These are phyloP conservation scores for Trypanosoma caninum DNA, from an alignment of 208 protist species.

Conservation along the genomic window DNA sequence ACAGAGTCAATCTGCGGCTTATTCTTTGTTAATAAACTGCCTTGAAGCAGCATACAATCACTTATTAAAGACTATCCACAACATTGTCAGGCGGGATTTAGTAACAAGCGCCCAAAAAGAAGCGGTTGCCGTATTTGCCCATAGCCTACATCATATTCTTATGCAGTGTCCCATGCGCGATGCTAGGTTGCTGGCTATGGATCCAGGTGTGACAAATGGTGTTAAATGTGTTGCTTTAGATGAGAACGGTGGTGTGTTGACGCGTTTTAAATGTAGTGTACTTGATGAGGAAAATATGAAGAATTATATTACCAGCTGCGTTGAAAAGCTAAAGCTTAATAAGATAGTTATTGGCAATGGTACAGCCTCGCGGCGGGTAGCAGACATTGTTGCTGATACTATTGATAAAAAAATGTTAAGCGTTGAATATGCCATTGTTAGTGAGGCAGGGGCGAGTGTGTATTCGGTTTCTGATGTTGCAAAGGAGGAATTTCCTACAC, in stretches of 20 bases:
- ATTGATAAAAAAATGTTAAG: constrained; percentile 38
- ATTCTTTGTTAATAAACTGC: constrained; percentile 16
- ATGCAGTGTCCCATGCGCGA: constrained; percentile 66
- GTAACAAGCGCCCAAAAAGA: constrained; percentile 72
- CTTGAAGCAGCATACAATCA: constrained; percentile 37
- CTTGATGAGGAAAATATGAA: constrained; percentile 61
- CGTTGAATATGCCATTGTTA: constrained; percentile 80
- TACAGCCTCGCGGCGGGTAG: constrained; percentile 62
- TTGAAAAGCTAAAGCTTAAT: constrained; percentile 51
- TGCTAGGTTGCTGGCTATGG: constrained; percentile 76
- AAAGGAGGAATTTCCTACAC: constrained; percentile 66
- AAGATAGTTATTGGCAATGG: constrained; percentile 87
- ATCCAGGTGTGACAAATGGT: constrained; percentile 75
- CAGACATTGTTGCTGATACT: constrained; percentile 47
- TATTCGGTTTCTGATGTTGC: constrained; percentile 78
- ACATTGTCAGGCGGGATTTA: constrained; percentile 53
- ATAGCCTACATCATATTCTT: constrained; percentile 78
- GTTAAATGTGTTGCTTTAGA: constrained; percentile 83
- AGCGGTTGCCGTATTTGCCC: constrained; percentile 73
- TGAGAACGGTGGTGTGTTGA: constrained; percentile 59
- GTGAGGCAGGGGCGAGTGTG: constrained; percentile 83
- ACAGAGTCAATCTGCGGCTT: constrained; percentile 26
- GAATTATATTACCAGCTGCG: constrained; percentile 44
- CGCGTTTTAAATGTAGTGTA: constrained; percentile 67
- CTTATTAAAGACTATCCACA: constrained; percentile 40